Conservation (phyloP, 1,284 basidiomycete species). For the Paramarasmius palmivorus region DNA sequence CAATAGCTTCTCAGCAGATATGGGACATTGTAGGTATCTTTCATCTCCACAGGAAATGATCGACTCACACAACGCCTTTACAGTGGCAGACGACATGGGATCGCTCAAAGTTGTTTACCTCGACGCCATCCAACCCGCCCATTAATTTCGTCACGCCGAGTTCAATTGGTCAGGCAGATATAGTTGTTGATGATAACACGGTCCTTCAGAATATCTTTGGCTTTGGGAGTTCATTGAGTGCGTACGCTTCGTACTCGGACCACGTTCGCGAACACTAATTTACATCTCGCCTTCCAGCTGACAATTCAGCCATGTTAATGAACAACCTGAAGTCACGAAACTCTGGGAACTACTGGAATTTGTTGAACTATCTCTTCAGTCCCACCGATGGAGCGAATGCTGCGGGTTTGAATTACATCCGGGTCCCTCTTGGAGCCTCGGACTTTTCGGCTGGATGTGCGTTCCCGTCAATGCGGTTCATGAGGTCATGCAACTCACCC, state of each 20-base stretch:
- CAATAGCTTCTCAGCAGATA: constrained; percentile 37
- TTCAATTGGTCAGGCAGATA: constrained; percentile 44
- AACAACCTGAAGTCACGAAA: constrained; percentile 51
- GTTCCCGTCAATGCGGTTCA: background rate
- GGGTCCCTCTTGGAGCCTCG: constrained; percentile 53
- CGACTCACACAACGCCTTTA: background rate
- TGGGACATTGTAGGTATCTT: constrained; percentile 41
- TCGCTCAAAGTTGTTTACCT: constrained; percentile 47
- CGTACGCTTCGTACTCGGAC: constrained; percentile 14
- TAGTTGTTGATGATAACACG: constrained; percentile 42
- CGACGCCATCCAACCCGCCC: constrained; percentile 42
- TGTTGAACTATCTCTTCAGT: constrained; percentile 46
- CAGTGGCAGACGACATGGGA: constrained; percentile 72
- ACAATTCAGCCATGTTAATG: constrained; percentile 49
- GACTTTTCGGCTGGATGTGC: constrained; percentile 51
- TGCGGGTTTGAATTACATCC: constrained; percentile 51
- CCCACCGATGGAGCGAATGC: constrained; percentile 47
- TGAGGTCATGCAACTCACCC: background rate
- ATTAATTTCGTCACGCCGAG: constrained; percentile 55
- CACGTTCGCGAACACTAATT: background rate
- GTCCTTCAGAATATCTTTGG: constrained; percentile 49
- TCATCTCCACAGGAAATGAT: background rate
- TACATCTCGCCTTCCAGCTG: constrained; percentile 33
- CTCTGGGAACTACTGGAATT: constrained; percentile 42
- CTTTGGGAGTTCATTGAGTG: constrained; percentile 53